A percentile compares a stretch with the other conserved stretches of the same genome.
These are phyloP conservation scores for Fraxinus greggii DNA, from an alignment of 305 asterid species.

Conservation along the genomic window DNA sequence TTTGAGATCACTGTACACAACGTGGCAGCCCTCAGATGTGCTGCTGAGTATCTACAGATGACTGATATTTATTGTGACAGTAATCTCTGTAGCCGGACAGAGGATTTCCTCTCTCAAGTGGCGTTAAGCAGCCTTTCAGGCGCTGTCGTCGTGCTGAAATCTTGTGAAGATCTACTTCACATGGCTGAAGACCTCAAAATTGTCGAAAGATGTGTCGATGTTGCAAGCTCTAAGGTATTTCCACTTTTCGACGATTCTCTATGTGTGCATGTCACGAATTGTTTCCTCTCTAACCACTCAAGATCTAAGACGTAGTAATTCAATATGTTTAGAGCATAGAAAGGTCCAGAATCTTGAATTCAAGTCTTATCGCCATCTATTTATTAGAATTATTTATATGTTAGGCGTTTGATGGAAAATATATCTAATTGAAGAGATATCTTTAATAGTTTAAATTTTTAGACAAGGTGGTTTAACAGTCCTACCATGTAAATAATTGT, in stretches of 20 bases:
- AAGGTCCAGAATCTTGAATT: background rate
- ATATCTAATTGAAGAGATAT: background rate
- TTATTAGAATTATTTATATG: no score
- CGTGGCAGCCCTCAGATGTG: constrained; percentile 88
- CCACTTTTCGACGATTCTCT: background rate
- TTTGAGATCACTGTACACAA: constrained; percentile 93
- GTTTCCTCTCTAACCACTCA: background rate
- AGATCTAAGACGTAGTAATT: background rate
- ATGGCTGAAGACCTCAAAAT: constrained; percentile 72
- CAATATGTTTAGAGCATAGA: background rate
- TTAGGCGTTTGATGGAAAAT: background rate
- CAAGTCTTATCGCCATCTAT: background rate
- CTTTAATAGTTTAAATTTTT: background rate
- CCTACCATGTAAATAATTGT: background rate
- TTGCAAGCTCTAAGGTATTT: constrained; percentile 77
- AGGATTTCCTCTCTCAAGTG: constrained; percentile 77
- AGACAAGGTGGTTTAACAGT: background rate
- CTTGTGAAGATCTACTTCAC: constrained; percentile 85
- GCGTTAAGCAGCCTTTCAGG: constrained; percentile 87
- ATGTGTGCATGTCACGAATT: background rate
- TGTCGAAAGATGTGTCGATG: constrained; percentile 74
- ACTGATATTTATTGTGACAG: constrained; percentile 71
- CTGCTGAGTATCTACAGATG: constrained; percentile 88
- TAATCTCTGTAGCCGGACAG: constrained; percentile 78
- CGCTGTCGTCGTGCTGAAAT: constrained; percentile 73